phyloP scores from a whole-genome alignment of 192 early-diverging fungal genomes.

The Mortierella alpina region DNA sequence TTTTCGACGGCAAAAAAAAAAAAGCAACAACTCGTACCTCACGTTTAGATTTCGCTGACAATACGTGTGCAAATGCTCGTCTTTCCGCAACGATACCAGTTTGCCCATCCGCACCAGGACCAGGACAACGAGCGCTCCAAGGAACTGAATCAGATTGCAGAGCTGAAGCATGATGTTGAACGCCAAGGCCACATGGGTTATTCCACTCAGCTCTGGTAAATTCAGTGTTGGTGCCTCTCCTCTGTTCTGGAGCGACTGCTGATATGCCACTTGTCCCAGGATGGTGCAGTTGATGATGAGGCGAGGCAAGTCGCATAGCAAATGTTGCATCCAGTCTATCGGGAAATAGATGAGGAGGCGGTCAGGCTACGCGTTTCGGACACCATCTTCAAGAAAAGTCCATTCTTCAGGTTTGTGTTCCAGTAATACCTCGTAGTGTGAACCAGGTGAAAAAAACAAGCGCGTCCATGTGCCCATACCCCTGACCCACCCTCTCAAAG shows the following conservation, averaged over 20 bases:
- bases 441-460: conserved; percentile 46
- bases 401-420: not conserved
- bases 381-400: conserved; percentile 1
- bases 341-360: not conserved
- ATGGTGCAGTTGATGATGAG: conserved; percentile 47
- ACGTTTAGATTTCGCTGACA: conserved; percentile 50
- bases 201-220: conserved; percentile 30
- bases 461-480: conserved; percentile 37
- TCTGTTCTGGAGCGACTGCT: conserved; percentile 25
- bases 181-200: conserved; percentile 28
- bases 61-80: conserved; percentile 47
- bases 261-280: conserved; percentile 28
- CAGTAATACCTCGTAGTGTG: conserved; percentile 25
- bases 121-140: conserved; percentile 21
- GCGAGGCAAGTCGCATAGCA: conserved; percentile 41
- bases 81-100: conserved; percentile 31
- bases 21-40: conserved; percentile 12
- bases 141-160: conserved; percentile 37
- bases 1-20: not conserved
- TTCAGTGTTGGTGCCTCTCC: conserved; percentile 24
- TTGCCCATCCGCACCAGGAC: conserved; percentile 28
- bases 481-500: conserved; percentile 50
- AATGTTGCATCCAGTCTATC: conserved; percentile 52
- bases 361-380: not conserved
- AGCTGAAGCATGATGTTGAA: conserved; percentile 47